Conservation (phyloP, 1,284 basidiomycete genomes). For the Anthracocystis walkeri region DNA sequence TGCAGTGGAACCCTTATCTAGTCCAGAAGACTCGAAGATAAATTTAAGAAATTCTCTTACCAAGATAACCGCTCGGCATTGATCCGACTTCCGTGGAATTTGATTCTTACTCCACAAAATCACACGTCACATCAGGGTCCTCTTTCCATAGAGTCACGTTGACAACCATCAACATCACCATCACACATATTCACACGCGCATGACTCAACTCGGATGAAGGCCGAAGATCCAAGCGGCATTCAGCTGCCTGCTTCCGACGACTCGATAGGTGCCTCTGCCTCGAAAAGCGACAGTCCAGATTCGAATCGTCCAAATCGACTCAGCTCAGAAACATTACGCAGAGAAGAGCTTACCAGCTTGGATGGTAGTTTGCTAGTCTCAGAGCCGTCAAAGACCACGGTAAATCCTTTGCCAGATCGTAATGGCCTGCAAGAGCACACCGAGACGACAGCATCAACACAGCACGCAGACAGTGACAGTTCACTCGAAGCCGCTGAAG, state of each 20-base stretch:
- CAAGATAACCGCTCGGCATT: slow-evolving; percentile 14
- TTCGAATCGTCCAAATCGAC: background rate
- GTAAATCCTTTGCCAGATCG: background rate
- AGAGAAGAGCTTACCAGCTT: background rate
- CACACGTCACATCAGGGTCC: slow-evolving; percentile 15
- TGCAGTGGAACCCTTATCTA: background rate
- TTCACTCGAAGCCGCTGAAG: background rate
- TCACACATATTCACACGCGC: slow-evolving; percentile 4
- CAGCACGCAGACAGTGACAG: background rate
- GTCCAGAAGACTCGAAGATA: background rate
- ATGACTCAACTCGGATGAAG: slow-evolving; percentile 27
- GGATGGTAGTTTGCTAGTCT: background rate
- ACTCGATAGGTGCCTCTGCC: background rate
- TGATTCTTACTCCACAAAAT: slow-evolving; percentile 19
- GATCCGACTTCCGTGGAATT: slow-evolving; percentile 24
- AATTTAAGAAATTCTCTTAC: background rate
- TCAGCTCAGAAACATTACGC: slow-evolving; percentile 31
- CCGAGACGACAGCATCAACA: background rate
- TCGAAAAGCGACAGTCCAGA: slow-evolving; percentile 1
- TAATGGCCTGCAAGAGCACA: no score
- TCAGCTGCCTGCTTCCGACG: slow-evolving; percentile 4
- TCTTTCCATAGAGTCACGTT: background rate
- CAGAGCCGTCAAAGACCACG: background rate
- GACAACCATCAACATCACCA: background rate
- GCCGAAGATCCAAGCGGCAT: slow-evolving; percentile 10